Base-by-base conservation (phyloP, 306 rosid species). In the Phaseolus lunatus region DNA sequence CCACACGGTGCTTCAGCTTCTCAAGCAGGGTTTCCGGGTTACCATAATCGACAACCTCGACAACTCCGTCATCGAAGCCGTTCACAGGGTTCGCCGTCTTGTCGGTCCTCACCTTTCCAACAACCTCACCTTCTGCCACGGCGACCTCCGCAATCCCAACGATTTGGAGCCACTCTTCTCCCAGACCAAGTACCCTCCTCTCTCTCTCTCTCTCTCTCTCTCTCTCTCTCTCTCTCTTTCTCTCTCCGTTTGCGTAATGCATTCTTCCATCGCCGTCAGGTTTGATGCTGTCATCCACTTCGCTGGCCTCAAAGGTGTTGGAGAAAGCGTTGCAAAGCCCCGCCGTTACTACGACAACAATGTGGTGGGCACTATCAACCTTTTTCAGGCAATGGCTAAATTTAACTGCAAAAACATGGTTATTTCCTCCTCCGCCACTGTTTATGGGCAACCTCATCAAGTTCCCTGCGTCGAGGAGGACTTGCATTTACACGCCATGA, bases 241-340 rank as follows among this genome's bases (percentile, higher is more conserved):
- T 31, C 35, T 9, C 2, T 37, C 43, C 43, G 6, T 39, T 44
- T 44, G 5, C 48, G 3, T 44, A 11, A 37, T 37, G 11, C 43
- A 39, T 39, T 39, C 3, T 39, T 39, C 2, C 44, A 39, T 9
- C 43, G 9, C 43, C 43, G 5, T 0, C 83, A 91, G 95, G 65
- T 92, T 90, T 66, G 97, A 92, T 67, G 97, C 93, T 15, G 97
- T 92, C 44, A 86, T 92, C 77, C 97, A 92, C 86, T 92, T 92
- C 75, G 96, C 96, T 22, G 96, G 97, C 14, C 88, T 92, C 6
- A 90, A 92, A 76, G 96, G 89, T 59, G 97, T 92, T 9, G 96
- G 92, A 45, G 97, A 92, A 79, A 92, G 96, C 69, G 96, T 90
- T 43, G 89, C 83, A 0, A 48, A 88, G 26, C 96, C 96, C 2